These are phyloP conservation scores for Trichoderma polysporum DNA, from an alignment of 2,329 filamentous ascomycete genomes.

Conservation along the genomic window DNA sequence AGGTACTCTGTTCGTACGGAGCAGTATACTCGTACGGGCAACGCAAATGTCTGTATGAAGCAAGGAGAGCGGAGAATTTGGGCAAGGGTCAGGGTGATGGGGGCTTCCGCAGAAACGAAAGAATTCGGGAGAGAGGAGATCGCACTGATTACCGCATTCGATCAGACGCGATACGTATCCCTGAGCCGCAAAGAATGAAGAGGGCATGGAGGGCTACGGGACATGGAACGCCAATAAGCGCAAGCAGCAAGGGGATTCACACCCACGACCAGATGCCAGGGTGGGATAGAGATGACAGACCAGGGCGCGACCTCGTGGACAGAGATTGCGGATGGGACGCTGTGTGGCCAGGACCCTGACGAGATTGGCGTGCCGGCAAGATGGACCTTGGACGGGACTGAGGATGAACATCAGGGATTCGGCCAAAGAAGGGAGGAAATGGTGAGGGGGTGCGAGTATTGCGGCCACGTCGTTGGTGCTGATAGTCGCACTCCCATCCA, in stretches of 20 bases:
- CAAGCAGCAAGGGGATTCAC: conserved; percentile 1
- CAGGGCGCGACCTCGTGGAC: conserved; percentile 21
- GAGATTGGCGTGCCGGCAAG: conserved; percentile 23
- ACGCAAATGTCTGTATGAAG: not conserved
- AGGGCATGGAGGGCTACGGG: not conserved
- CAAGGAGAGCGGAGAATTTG: not conserved
- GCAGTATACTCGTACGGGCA: not conserved
- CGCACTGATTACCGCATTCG: conserved; percentile 23
- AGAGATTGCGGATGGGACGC: conserved; percentile 22
- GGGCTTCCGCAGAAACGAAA: not conserved
- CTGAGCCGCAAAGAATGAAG: conserved; percentile 10
- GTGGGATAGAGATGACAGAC: conserved; percentile 11
- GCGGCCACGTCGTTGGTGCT: not conserved
- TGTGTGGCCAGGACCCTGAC: conserved; percentile 20
- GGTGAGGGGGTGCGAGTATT: conserved; percentile 14
- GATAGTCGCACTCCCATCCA: not conserved
- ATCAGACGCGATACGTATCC: conserved; percentile 15
- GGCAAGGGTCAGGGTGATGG: not conserved
- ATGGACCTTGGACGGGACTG: conserved; percentile 19
- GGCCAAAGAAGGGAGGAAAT: not conserved
- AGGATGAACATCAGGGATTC: conserved; percentile 21
- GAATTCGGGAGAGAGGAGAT: conserved; percentile 3
- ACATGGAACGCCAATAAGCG: conserved; percentile 14
- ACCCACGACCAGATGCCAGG: conserved; percentile 1
- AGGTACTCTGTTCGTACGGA: not conserved